Conservation (phyloP, 2,329 filamentous ascomycete species). For the Verticillium albo-atrum region DNA sequence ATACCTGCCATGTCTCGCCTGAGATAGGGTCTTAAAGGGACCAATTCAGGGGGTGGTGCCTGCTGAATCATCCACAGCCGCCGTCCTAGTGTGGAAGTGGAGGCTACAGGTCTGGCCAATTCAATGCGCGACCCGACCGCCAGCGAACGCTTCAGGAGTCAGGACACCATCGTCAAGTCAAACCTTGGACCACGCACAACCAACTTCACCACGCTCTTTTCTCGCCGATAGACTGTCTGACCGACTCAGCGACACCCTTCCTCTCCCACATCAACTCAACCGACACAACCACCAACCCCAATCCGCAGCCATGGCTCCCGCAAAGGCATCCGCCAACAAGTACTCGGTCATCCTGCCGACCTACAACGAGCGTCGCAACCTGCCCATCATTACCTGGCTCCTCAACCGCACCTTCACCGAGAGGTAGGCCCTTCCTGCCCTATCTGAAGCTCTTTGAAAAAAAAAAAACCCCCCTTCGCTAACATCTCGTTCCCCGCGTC, state of each 20-base stretch:
- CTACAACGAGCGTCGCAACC: constrained; percentile 96
- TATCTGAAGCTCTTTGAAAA: neutral
- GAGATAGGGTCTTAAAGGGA: too few relatives aligned
- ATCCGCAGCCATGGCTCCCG: constrained; percentile 42
- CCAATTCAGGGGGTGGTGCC: neutral
- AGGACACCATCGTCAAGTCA: neutral
- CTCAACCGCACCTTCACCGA: constrained; percentile 88
- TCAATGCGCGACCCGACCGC: neutral
- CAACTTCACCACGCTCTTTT: constrained; percentile 22
- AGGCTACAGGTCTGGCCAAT: neutral
- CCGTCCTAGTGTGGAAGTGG: neutral
- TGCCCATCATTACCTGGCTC: constrained; percentile 93
- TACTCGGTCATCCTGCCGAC: constrained; percentile 98
- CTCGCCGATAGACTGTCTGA: neutral
- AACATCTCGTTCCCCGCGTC: constrained; percentile 2
- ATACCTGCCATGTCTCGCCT: too few relatives aligned
- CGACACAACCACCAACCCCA: neutral
- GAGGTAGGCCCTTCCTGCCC: constrained; percentile 52
- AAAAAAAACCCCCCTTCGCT: neutral
- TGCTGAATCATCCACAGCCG: neutral
- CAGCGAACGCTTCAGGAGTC: neutral
- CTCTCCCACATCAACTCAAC: neutral
- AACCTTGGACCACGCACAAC: neutral
- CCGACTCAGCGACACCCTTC: neutral
- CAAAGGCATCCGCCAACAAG: constrained; percentile 56